These are phyloP conservation scores for Kregervanrija fluxuum DNA, from an alignment of 805 yeast species.

Conservation along the genomic window DNA sequence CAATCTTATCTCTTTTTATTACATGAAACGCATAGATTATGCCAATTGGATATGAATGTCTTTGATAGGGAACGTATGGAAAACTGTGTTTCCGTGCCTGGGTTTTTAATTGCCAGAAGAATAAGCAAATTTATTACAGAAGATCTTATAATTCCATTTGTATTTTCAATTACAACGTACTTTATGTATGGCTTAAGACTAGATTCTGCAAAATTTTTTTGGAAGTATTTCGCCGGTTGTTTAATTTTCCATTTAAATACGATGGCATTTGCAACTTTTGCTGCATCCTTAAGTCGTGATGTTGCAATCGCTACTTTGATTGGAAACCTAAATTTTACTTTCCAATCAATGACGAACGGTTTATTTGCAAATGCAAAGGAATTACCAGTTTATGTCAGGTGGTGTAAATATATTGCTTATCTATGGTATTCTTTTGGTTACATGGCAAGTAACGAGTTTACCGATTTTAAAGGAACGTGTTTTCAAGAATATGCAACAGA, in stretches of 20 bases:
- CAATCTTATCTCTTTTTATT: constrained; percentile 50
- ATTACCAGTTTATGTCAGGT: constrained; percentile 79
- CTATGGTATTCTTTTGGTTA: constrained; percentile 78
- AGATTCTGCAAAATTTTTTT: constrained; percentile 41
- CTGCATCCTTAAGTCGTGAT: constrained; percentile 52
- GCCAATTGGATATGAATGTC: constrained; percentile 45
- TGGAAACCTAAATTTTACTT: constrained; percentile 58
- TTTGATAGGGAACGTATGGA: constrained; percentile 68
- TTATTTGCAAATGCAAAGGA: constrained; percentile 65
- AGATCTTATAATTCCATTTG: constrained; percentile 55
- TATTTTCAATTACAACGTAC: constrained; percentile 56
- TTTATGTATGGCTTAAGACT: constrained; percentile 70
- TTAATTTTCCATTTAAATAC: constrained; percentile 51
- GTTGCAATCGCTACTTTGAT: constrained; percentile 55
- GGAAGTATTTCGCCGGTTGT: constrained; percentile 52
- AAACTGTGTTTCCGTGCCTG: constrained; percentile 55
- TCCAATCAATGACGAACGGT: constrained; percentile 76
- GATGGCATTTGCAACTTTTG: constrained; percentile 44
- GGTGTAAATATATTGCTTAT: constrained; percentile 74
- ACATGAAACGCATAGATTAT: constrained; percentile 53
- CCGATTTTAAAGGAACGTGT: constrained; percentile 55
- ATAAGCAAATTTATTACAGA: constrained; percentile 60
- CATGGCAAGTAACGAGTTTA: constrained; percentile 55
- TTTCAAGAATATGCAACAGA: constrained; percentile 28
- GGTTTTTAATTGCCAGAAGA: constrained; percentile 61